Evolutionary conservation across 2,329 filamentous ascomycete genomes (phyloP).

Genomic region (Phoma sp.): DNA sequence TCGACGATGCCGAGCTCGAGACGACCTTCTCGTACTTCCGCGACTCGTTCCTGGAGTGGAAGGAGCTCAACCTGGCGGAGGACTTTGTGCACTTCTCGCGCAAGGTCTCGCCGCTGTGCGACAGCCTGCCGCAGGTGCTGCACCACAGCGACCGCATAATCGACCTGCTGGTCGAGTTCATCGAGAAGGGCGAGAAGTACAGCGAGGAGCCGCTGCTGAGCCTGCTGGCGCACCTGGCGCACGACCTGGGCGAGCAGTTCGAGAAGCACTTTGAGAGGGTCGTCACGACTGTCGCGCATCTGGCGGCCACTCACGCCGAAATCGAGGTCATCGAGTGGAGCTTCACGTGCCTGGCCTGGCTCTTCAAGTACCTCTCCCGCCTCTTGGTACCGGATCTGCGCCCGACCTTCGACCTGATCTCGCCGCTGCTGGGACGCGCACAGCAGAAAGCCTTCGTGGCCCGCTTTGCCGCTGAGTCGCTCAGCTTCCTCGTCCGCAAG

Average conservation of each 20-base stretch:
- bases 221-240: conserved; percentile 91
- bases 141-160: conserved; percentile 90
- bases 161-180: conserved; percentile 75
- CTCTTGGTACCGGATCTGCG: conserved; percentile 84
- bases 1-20: conserved; percentile 79
- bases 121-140: conserved; percentile 89
- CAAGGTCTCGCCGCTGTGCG: conserved; percentile 78
- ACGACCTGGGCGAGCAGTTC: conserved; percentile 86
- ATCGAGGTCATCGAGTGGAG: conserved; percentile 97
- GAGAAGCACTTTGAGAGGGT: conserved; percentile 84
- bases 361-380: conserved; percentile 96
- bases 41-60: conserved; percentile 84
- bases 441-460: conserved; percentile 86
- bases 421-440: conserved; percentile 82
- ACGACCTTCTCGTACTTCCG: conserved; percentile 86
- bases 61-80: conserved; percentile 87
- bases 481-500: conserved; percentile 93
- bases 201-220: conserved; percentile 86
- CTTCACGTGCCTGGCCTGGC: conserved; percentile 89
- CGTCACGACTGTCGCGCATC: conserved; percentile 75
- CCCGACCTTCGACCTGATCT: conserved; percentile 83
- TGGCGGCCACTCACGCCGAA: conserved; percentile 79
- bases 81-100: conserved; percentile 79
- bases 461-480: conserved; percentile 90
- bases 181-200: conserved; percentile 78